These are phyloP conservation scores for Boletales sp. DNA, from an alignment of 768 basidiomycete genomes.

Conservation along the genomic window DNA sequence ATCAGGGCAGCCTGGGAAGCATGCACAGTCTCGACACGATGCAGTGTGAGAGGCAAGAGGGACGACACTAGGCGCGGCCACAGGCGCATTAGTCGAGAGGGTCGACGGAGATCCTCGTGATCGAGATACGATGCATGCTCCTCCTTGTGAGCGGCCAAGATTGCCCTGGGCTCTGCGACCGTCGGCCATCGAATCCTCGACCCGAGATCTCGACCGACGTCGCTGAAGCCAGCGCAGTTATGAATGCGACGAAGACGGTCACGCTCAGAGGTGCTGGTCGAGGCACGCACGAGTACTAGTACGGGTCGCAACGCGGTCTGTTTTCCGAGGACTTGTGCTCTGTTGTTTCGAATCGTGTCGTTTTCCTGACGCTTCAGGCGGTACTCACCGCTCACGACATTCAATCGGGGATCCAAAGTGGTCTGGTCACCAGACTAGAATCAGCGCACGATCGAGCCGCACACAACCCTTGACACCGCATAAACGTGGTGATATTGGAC, in stretches of 20 bases:
- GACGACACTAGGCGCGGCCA: conserved; percentile 87
- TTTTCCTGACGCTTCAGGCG: conserved; percentile 54
- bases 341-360: conserved; percentile 60
- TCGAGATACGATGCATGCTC: conserved; percentile 30
- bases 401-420: too few species aligned
- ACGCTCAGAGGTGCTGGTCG: conserved; percentile 16
- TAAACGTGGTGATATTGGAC: too few species aligned
- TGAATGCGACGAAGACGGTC: conserved; percentile 23
- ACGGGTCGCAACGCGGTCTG: conserved; percentile 53
- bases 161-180: conserved; percentile 12
- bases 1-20: conserved; percentile 55
- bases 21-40: conserved; percentile 49
- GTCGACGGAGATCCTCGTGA: conserved; percentile 52
- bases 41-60: conserved; percentile 63
- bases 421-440: too few species aligned
- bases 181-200: conserved; percentile 8
- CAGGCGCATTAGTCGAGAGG: conserved; percentile 59
- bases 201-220: conserved; percentile 11
- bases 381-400: conserved; percentile 61
- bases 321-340: conserved; percentile 63
- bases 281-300: conserved; percentile 36
- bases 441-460: too few species aligned
- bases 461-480: too few species aligned
- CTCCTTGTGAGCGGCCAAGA: conserved; percentile 27
- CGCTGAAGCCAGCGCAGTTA: conserved; percentile 14